Conservation (phyloP, 495 filamentous ascomycete genomes). For the Penicillium desertorum region DNA sequence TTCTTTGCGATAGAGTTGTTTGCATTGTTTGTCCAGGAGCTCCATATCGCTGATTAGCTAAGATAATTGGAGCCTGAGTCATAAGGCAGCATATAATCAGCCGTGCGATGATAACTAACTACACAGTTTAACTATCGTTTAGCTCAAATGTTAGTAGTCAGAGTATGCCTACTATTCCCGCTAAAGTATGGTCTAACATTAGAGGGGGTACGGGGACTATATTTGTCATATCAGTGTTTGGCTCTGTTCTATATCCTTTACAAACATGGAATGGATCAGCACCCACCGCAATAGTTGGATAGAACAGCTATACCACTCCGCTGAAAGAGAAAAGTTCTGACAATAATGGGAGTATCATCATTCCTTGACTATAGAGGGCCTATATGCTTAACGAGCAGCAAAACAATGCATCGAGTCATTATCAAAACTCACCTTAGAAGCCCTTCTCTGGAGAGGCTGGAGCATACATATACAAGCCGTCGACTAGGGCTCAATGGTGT, state of each 20-base stretch:
- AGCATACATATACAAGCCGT: not conserved
- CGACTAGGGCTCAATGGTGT: not conserved
- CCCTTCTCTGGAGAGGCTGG: not conserved
- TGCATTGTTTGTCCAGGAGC: constrained; percentile 36
- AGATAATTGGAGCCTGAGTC: not conserved
- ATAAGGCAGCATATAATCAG: not conserved
- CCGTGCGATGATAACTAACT: too few species aligned
- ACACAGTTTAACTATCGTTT: too few species aligned
- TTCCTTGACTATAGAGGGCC: not conserved
- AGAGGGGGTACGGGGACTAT: too few species aligned
- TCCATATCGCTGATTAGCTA: constrained; percentile 2
- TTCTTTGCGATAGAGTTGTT: constrained; percentile 32
- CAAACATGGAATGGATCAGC: too few species aligned
- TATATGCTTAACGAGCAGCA: not conserved
- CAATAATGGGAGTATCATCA: not conserved
- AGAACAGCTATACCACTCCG: too few species aligned
- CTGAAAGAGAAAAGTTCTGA: not conserved
- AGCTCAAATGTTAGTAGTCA: too few species aligned
- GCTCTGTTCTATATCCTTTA: too few species aligned
- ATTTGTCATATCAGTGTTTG: too few species aligned
- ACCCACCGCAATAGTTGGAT: too few species aligned
- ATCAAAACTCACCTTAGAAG: not conserved
- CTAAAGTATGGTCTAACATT: too few species aligned
- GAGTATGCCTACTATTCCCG: too few species aligned
- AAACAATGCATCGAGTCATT: not conserved